Conservation (phyloP, 805 yeast species). For the Pichia ethanolica region DNA sequence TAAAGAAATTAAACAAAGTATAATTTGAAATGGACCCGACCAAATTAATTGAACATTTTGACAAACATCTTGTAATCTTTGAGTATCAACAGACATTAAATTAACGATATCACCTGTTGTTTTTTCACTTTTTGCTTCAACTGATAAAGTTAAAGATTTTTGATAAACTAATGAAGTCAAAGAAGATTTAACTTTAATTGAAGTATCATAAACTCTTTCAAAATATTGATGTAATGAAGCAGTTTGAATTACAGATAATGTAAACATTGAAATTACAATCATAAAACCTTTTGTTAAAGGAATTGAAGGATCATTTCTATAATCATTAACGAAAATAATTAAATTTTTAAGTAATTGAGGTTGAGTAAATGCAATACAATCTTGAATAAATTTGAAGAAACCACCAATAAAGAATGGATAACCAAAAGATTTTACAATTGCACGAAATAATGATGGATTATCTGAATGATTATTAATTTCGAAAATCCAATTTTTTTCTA, state of each 20-base stretch:
- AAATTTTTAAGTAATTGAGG: conserved; percentile 72
- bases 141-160: conserved; percentile 61
- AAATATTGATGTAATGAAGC: conserved; percentile 73
- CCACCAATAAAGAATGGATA: conserved; percentile 63
- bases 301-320: conserved; percentile 35
- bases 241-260: conserved; percentile 71
- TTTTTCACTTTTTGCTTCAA: conserved; percentile 61
- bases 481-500: conserved; percentile 54
- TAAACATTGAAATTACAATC: conserved; percentile 70
- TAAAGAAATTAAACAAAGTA: conserved; percentile 65
- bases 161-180: conserved; percentile 60
- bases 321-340: conserved; percentile 54
- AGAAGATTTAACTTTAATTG: conserved; percentile 68
- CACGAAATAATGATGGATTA: conserved; percentile 29
- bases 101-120: conserved; percentile 92
- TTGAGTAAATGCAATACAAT: conserved; percentile 74
- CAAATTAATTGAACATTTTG: conserved; percentile 74
- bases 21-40: conserved; percentile 90
- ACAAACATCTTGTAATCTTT: conserved; percentile 75
- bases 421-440: conserved; percentile 70
- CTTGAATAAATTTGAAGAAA: conserved; percentile 64
- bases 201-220: conserved; percentile 64
- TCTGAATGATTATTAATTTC: conserved; percentile 33
- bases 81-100: conserved; percentile 90
- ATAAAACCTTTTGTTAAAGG: conserved; percentile 71